Percentiles rank a stretch among this genome's conserved stretches.
These are phyloP conservation scores for Hypericum androsaemum DNA, from an alignment of 345 rosid genomes.

Conservation along the genomic window DNA sequence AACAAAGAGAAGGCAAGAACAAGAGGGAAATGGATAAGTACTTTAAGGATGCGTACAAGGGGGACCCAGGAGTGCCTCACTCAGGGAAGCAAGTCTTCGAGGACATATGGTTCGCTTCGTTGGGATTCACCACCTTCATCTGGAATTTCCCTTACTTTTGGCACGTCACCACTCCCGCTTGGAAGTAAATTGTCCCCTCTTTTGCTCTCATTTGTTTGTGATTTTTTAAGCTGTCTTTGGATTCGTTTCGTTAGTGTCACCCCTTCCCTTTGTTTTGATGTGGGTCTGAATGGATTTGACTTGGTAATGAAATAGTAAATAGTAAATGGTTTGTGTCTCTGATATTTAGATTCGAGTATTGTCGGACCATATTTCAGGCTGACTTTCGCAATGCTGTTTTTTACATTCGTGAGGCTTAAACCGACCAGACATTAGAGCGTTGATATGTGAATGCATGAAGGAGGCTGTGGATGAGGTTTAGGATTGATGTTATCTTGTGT, in stretches of 20 bases:
- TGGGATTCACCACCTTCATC: conserved; percentile 55
- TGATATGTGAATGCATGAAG: no score
- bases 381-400: no score
- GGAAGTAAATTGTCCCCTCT: conserved; percentile 36
- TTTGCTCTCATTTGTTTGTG: conserved; percentile 1
- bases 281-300: no score
- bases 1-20: neutral
- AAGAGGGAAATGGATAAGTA: conserved; percentile 63
- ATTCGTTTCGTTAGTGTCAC: neutral
- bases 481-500: no score
- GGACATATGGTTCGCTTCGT: conserved; percentile 83
- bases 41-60: conserved; percentile 82
- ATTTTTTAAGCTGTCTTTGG: neutral
- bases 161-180: conserved; percentile 65
- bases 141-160: conserved; percentile 71
- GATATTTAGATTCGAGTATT: no score
- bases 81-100: conserved; percentile 54
- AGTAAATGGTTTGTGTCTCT: no score
- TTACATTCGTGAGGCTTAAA: no score
- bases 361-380: no score
- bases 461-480: no score
- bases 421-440: no score
- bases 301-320: no score
- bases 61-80: conserved; percentile 94
- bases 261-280: no score